These are phyloP conservation scores for Urochloa ruziziensis DNA, from an alignment of 176 grass and related monocot species.

Conservation along the genomic window DNA sequence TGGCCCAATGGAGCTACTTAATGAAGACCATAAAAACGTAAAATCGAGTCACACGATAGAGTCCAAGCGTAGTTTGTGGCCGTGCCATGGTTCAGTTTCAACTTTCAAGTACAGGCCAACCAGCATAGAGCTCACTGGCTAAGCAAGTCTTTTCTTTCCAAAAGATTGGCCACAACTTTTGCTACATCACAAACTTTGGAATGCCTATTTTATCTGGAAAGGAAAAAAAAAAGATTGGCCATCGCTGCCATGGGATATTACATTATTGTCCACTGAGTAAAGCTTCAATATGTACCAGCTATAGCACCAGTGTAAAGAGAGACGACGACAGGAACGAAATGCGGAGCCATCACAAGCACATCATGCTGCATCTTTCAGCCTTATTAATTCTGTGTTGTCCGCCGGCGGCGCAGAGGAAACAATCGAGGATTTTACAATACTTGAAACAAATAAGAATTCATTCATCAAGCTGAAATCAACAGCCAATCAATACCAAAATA, in stretches of 20 bases:
- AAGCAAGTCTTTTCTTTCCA: not conserved
- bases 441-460: too few species aligned
- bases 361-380: not conserved
- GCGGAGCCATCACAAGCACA: not conserved
- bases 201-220: not conserved
- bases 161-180: not conserved
- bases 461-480: too few species aligned
- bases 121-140: not conserved
- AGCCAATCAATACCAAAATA: too few species aligned
- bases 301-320: not conserved
- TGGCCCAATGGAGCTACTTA: too few species aligned
- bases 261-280: not conserved
- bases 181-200: not conserved
- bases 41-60: not conserved
- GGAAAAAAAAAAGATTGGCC: not conserved
- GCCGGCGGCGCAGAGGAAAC: too few species aligned
- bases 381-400: too few species aligned
- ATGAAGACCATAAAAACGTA: not conserved
- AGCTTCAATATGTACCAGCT: not conserved
- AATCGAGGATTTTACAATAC: too few species aligned
- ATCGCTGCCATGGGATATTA: not conserved
- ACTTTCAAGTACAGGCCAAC: not conserved
- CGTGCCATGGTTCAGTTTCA: not conserved
- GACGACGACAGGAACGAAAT: not conserved
- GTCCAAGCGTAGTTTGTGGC: not conserved